A percentile compares a stretch with the other conserved stretches of the same genome.
These are phyloP conservation scores for Wakefieldia striispora DNA, from an alignment of 768 basidiomycete genomes.

Conservation along the genomic window DNA sequence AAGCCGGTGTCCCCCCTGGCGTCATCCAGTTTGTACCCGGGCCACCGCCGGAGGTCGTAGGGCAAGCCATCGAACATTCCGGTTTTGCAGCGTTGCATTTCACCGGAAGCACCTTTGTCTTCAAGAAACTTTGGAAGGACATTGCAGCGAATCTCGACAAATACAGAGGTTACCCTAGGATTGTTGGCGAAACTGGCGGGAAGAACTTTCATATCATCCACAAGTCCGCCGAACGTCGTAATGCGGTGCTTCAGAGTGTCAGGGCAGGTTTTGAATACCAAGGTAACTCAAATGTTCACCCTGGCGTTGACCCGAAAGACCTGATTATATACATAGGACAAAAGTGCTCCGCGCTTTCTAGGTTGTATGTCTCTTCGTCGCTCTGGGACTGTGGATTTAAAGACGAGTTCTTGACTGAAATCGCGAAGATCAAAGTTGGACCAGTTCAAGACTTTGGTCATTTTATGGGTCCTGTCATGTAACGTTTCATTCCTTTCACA, in stretches of 20 bases:
- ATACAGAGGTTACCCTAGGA: slow-evolving; percentile 87
- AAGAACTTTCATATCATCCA: slow-evolving; percentile 99
- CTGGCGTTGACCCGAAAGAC: background rate
- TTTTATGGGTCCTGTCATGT: slow-evolving; percentile 99
- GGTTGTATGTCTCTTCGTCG: slow-evolving; percentile 85
- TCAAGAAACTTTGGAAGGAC: slow-evolving; percentile 96
- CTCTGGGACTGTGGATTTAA: slow-evolving; percentile 88
- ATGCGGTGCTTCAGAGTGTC: slow-evolving; percentile 87
- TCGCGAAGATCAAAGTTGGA: slow-evolving; percentile 85
- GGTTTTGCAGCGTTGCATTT: slow-evolving; percentile 91
- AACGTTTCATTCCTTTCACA: slow-evolving; percentile 12
- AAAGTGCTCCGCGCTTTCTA: slow-evolving; percentile 94
- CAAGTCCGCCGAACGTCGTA: slow-evolving; percentile 78
- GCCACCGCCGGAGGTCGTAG: slow-evolving; percentile 80
- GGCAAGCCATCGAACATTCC: slow-evolving; percentile 74
- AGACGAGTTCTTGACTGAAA: slow-evolving; percentile 68
- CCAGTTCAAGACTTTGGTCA: slow-evolving; percentile 68
- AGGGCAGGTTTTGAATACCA: slow-evolving; percentile 95
- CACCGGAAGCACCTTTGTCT: slow-evolving; percentile 92
- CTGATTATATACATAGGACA: slow-evolving; percentile 55
- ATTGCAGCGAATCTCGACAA: slow-evolving; percentile 85
- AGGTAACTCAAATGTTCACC: slow-evolving; percentile 42
- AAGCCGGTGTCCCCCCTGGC: slow-evolving; percentile 91
- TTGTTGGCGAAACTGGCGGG: slow-evolving; percentile 97
- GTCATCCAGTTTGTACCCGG: slow-evolving; percentile 98